Base-by-base conservation (phyloP, 2,329 filamentous ascomycete species). In the Exophiala dermatitidis region DNA sequence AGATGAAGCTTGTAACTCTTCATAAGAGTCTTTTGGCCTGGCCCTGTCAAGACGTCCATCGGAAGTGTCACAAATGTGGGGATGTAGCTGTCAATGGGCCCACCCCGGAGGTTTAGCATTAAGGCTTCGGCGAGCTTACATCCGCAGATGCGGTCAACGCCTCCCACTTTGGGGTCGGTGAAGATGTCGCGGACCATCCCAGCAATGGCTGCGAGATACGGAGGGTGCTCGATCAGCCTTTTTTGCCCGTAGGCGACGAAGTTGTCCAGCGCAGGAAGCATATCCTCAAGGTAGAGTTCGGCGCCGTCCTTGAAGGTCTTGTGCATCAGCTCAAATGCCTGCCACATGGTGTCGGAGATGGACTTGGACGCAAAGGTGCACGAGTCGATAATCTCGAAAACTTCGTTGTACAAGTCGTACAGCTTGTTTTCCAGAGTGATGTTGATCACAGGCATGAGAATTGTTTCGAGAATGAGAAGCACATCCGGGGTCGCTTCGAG, bases 351-450 rank as follows among this genome's bases (percentile, higher is more conserved):
- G 6, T 86, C 83, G 1, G 93, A 96, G 62, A 98, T 97, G 54
- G 82, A 81, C 77, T 97, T 98, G 58, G 93, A 91, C 7, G 93
- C 89, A 69, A 97, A 98, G 5, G 93, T 98, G 77, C 93, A 98
- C 77, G 90, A 96, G 70, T 98, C 93, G 63, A 98, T 95, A 64
- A 98, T 98, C 72, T 98, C 93, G 63, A 98, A 98, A 3, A 97
- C 83, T 69, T 98, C 93, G 68, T 97, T 98, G 71, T 96, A 98
- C 26, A 98, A 75, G 70, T 98, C 88, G 67, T 95, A 97, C 34
- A 98, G 83, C 73, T 96, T 97, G 75, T 98, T 96, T 73, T 97
- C 90, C 26, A 98, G 78, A 0, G 93, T 98, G 47, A 97, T 88
- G 60, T 86, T 88, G 65, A 98, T 95, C 40, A 98, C 90, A 2